Percentiles rank a stretch among this genome's conserved stretches.
Conservation (phyloP, 208 protist species). For the Novymonas esmeraldas region DNA sequence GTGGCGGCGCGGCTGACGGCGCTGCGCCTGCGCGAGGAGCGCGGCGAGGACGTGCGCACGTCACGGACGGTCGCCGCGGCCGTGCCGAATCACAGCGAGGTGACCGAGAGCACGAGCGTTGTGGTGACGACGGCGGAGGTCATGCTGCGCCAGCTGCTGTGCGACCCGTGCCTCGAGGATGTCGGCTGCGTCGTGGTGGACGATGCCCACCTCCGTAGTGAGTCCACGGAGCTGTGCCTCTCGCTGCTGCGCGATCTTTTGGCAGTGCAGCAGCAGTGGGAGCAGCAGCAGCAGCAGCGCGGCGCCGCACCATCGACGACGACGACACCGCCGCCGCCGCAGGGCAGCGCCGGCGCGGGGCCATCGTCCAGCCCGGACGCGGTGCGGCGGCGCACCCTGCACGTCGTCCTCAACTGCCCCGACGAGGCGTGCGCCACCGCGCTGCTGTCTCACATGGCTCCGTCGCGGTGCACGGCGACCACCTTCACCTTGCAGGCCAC, state of each 20-base stretch:
- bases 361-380: conserved; percentile 13
- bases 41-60: conserved; percentile 62
- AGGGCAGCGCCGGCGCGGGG: neutral
- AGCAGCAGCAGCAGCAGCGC: conserved; percentile 25
- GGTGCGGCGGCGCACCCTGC: conserved; percentile 25
- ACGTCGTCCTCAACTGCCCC: conserved; percentile 72
- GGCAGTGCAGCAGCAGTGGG: conserved; percentile 27
- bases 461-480: conserved; percentile 26
- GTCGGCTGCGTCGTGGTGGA: conserved; percentile 84
- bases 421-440: conserved; percentile 57
- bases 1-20: conserved; percentile 62
- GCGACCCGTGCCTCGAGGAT: conserved; percentile 75
- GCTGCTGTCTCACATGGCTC: conserved; percentile 58
- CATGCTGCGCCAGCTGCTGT: conserved; percentile 80
- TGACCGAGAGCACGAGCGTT: conserved; percentile 55
- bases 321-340: neutral
- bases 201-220: conserved; percentile 77
- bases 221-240: conserved; percentile 74
- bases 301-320: conserved; percentile 3
- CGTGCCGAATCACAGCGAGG: conserved; percentile 48
- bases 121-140: conserved; percentile 84
- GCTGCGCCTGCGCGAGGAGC: conserved; percentile 80
- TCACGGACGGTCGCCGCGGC: conserved; percentile 55
- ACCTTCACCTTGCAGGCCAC: conserved; percentile 21
- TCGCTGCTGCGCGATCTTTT: conserved; percentile 62